Evolutionary conservation across 176 grass and related monocot genomes (phyloP).

Genomic region (Musa troglodytarum): DNA sequence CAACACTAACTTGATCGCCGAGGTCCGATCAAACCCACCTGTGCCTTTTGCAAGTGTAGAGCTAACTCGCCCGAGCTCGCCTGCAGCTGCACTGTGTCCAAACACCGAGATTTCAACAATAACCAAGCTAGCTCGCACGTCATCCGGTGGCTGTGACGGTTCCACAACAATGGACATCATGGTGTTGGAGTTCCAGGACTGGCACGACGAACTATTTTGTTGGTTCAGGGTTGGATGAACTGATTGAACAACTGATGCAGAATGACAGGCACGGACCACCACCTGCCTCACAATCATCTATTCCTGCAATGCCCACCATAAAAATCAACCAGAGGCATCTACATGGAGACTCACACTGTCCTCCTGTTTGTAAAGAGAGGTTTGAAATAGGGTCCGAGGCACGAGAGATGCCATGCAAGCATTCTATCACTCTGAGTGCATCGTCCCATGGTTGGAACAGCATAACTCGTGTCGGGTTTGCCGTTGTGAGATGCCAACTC

Average conservation of each 20-base stretch:
- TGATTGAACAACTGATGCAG: constrained; percentile 8
- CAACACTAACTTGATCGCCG: too few species aligned
- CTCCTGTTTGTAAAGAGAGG: constrained; percentile 68
- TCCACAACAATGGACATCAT: constrained; percentile 6
- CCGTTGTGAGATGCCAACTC: constrained; percentile 54
- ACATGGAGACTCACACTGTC: constrained; percentile 49
- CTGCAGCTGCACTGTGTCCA: too few species aligned
- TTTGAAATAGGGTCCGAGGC: constrained; percentile 63
- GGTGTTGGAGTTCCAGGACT: not conserved
- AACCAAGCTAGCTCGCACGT: too few species aligned
- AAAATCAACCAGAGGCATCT: constrained; percentile 62
- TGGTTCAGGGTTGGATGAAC: constrained; percentile 4
- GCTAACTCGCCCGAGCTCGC: too few species aligned
- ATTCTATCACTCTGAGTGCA: constrained; percentile 82
- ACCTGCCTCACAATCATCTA: constrained; percentile 47
- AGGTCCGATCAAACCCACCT: too few species aligned
- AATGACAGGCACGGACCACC: constrained; percentile 36
- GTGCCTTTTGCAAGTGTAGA: too few species aligned
- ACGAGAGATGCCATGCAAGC: constrained; percentile 88
- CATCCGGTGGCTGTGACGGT: too few species aligned
- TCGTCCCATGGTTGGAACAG: constrained; percentile 74
- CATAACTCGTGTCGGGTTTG: constrained; percentile 95
- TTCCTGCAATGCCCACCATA: constrained; percentile 65
- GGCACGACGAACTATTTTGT: constrained; percentile 11
- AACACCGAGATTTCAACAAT: too few species aligned